A percentile compares a stretch with the other conserved stretches of the same genome.
Conservation (phyloP, 2,329 filamentous ascomycete species). For the Beauveria asiatica region DNA sequence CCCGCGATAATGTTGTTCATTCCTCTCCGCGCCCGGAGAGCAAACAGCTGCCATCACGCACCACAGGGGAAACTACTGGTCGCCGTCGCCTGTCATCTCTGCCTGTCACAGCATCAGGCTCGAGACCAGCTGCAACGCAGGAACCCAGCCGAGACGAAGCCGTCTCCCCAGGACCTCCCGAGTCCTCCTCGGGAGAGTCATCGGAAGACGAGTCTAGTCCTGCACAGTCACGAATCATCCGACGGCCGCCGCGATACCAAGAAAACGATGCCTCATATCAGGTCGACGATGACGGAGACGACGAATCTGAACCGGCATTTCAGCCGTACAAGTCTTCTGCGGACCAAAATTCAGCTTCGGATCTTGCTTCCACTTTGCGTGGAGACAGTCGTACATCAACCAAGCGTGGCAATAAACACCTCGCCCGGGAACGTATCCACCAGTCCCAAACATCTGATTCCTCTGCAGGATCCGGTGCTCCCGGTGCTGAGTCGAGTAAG, state of each 20-base stretch:
- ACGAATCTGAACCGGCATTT: constrained; percentile 49
- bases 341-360: constrained; percentile 29
- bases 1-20: constrained; percentile 28
- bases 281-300: constrained; percentile 49
- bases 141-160: constrained; percentile 18
- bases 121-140: neutral
- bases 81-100: constrained; percentile 38
- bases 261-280: constrained; percentile 30
- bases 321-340: constrained; percentile 35
- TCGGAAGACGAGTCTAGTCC: constrained; percentile 43
- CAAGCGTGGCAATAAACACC: constrained; percentile 20
- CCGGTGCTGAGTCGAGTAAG: constrained; percentile 23
- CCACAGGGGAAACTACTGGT: constrained; percentile 20
- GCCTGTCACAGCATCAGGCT: constrained; percentile 22
- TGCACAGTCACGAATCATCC: constrained; percentile 51
- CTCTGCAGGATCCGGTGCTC: constrained; percentile 44
- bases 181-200: constrained; percentile 31
- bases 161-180: constrained; percentile 28
- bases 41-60: constrained; percentile 16
- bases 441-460: constrained; percentile 55
- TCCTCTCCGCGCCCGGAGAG: constrained; percentile 22
- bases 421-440: constrained; percentile 29
- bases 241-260: constrained; percentile 47
- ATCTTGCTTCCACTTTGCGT: constrained; percentile 45
- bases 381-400: constrained; percentile 31